phyloP scores from a whole-genome alignment of 495 filamentous ascomycete species.

The Penicillium simplicissimum region DNA sequence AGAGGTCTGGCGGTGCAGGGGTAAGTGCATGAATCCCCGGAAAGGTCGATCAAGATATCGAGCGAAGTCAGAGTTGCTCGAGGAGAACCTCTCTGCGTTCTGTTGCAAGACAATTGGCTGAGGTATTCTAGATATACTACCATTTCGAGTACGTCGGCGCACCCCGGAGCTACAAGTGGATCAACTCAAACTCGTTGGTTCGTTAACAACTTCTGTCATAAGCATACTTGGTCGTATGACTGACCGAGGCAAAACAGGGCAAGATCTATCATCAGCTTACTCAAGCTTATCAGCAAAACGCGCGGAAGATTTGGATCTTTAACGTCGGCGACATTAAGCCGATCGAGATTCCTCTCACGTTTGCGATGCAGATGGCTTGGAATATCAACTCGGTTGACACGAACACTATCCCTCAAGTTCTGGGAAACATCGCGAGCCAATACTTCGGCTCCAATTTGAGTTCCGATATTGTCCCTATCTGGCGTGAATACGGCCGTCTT shows the following conservation, averaged over 20 bases:
- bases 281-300: slow-evolving; percentile 57
- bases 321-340: slow-evolving; percentile 68
- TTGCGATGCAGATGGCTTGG: slow-evolving; percentile 27
- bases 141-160: slow-evolving; percentile 62
- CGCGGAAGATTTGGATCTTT: slow-evolving; percentile 71
- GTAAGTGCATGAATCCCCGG: slow-evolving; percentile 15
- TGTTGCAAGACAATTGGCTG: not conserved
- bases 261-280: slow-evolving; percentile 32
- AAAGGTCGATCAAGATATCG: not conserved
- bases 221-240: not conserved
- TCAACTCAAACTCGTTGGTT: slow-evolving; percentile 31
- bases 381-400: slow-evolving; percentile 15
- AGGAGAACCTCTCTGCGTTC: too few relatives aligned
- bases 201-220: not conserved
- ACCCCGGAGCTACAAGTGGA: slow-evolving; percentile 34
- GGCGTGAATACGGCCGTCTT: slow-evolving; percentile 63
- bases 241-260: slow-evolving; percentile 6
- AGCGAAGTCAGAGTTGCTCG: not conserved
- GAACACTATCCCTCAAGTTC: slow-evolving; percentile 57
- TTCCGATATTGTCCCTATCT: slow-evolving; percentile 51
- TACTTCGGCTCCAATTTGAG: slow-evolving; percentile 58
- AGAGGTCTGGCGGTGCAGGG: slow-evolving; percentile 65
- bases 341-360: slow-evolving; percentile 19
- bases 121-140: slow-evolving; percentile 57
- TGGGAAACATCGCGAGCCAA: slow-evolving; percentile 56